Base-by-base conservation (phyloP, 768 basidiomycete genomes). In the Lepiota subincarnata region DNA sequence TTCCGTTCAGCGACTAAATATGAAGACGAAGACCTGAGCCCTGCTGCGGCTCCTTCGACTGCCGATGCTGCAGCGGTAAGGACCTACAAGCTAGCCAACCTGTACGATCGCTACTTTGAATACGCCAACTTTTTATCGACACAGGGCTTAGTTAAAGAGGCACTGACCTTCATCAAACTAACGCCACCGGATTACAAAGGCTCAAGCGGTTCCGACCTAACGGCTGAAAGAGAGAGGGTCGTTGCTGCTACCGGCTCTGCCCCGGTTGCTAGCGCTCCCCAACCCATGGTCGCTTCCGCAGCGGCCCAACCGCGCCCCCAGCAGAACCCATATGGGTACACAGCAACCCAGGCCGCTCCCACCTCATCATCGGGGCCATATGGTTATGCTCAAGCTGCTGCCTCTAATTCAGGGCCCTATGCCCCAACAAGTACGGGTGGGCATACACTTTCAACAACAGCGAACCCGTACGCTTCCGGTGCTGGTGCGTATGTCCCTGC, bases 41-140 rank as follows among this genome's bases (percentile, higher is more conserved):
- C 68, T 45, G 60, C 67, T 0, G 56, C 69, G 0, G 65, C 75
- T 2, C 64, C 68, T 8, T 18, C 45, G 1, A 14, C 4, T 7
- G 40, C 35, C 8, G 45, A 54, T 12, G 70, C 74, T 22, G 75
- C 74, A 3, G 73, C 79, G 41, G 69, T 74, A 3, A 80, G 85
- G 66, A 74, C 82, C 1, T 98, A 87, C 78, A 93, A 92, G 69
- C 79, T 98, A 14, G 83, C 90, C 0, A 75, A 74, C 7, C 70
- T 99, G 43, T 98, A 99, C 64, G 94, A 98, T 63, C 81, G 87
- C 12, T 98, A 97, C 74, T 84, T 90, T 63, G 97, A 98, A 68
- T 99, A 98, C 61, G 93, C 96, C 2, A 92, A 97, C 58, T 73
- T 98, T 48, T 78, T 99, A 20, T 89, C 89, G 5, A 80, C 86